Evolutionary conservation across 176 grass and related monocot species (phyloP), one percentile per base, ranked within the genome.

Genomic region (Rhynchospora tenuis): DNA sequence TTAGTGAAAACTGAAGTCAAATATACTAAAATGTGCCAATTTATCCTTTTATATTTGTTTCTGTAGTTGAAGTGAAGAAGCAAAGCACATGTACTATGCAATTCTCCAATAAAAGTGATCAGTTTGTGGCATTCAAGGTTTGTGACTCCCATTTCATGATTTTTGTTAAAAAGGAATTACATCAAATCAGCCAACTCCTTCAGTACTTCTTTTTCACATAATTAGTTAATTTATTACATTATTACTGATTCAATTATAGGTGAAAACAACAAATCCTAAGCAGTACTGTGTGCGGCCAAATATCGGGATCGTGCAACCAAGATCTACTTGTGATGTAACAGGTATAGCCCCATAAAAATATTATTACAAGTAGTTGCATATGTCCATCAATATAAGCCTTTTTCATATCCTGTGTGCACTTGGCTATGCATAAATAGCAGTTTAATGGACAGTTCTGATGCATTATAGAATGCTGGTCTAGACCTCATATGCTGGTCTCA

Each of bases 261-360:
- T 99, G 75, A 99, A 99, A 89, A 99, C 96, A 88, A 99, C 96
- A 61, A 99, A 99, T 81, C 96, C 96, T 9, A 99, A 93, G 86
- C 91, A 99, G 80, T 99, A 99, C 69, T 95, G 93, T 66, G 96
- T 99, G 64, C 91, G 96, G 61, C 96, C 96, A 43, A 99, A 99
- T 80, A 93, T 92, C 0, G 96, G 96, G 0, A 86, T 99, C 26
- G 91, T 99, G 78, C 79, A 90, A 66, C 96, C 96, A 51, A 87
- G 89, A 5, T 93, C 91, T 5, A 89, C 83, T 16, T 93, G 91
- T 88, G 91, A 95, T 90, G 89, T 99, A 73, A 95, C 93, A 88
- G 96, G 96, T 95, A 89, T 85, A 19, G 26, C 24, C 10, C 22
- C n/a, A 0, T 54, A 54, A 52, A 15, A 16, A 3, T 28, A 52